Base-by-base conservation (phyloP, 2,329 filamentous ascomycete species). In the Beauveria caledonica region DNA sequence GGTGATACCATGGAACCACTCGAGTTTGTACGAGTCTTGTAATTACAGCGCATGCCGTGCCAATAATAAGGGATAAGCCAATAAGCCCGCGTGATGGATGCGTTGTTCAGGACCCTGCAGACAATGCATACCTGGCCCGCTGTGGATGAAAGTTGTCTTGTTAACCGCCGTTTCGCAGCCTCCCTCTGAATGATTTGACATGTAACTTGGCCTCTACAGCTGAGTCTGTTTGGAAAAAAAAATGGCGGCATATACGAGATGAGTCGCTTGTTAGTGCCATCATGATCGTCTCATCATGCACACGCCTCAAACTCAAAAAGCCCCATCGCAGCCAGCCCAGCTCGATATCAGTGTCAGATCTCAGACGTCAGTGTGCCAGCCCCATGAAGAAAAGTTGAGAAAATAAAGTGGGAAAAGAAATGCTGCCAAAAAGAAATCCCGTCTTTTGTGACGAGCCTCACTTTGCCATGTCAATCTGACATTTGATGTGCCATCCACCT, bases 31-130 rank as follows among this genome's bases (percentile, higher is more conserved):
- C 3, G 9, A 29, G 29, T 29, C 4, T 29, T 29, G 29, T 29
- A 29, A 29, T 29, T 29, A 29, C 27, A 29, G 27, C 27, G 8
- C 27, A 29, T 29, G 27, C n/a, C n/a, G n/a, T 29, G 27, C 10
- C 27, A 29, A 8, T 29, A 29, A 29, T 29, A 9, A 29, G 3
- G 3, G 29, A 29, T 29, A 10, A 29, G 9, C 27, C 45, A 33
- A 49, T 39, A 48, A 48, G 44, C 44, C 19, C 55, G 21, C 33
- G 33, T 58, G 21, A 50, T 49, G 55, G 55, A 58, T 58, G 55
- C 55, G 55, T 29, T 58, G 55, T 58, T 23, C 23, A 13, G 45
- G 45, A 50, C 54, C 54, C 54, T 57, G 54, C 54, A 57, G 54
- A 21, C 13, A 45, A 45, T 33, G 51, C 51, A 52, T 29, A 29